Base-by-base conservation (phyloP, 768 basidiomycete genomes). In the Boletus barrowsii region DNA sequence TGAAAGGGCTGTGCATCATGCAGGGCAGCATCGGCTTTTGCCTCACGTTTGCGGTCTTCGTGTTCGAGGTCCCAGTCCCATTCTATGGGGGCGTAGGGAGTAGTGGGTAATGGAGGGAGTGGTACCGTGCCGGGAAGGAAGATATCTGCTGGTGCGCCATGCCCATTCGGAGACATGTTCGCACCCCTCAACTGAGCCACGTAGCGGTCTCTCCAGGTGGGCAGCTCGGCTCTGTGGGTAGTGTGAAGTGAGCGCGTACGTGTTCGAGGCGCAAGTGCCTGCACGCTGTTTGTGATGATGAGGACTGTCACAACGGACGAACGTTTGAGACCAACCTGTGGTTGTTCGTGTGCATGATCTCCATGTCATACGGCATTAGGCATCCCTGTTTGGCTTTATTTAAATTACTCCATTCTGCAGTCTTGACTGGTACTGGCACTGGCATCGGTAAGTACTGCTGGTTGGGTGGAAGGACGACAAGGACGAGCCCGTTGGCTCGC, bases 41-140 rank as follows among this genome's bases (percentile, higher is more conserved):
- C 77, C 68, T 91, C 89, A 35, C 71, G 77, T 62, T 74, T 77
- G 42, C 88, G 74, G 67, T 90, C 88, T n/a, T 74, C 82, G 50
- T 85, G 86, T 68, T 90, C 89, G 33, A 78, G 62, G 18, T 82
- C 78, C 86, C 86, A 87, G 68, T 83, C 79, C 88, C 88, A 91
- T 65, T 78, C 72, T 35, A 87, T 62, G 14, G 59, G 61, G 51
- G 43, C 32, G 46, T 49, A 49, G 15, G 54, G 15, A 5, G 32
- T n/a, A 4, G 55, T 41, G 32, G 57, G 41, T 3, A 49, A 11
- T 3, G 68, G 51, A 0, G 59, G 39, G 4, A 72, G 49, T 1
- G 65, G 59, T 5, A 60, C 61, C 0, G 62, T 65, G n/a, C 70
- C 68, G 14, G 63, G 68, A 1, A 63, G 26, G 5, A 47, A 35